A percentile compares a stretch with the other conserved stretches of the same genome.
Evolutionary conservation across 2,329 filamentous ascomycete genomes (phyloP).

Genomic region (Lecanoromycetidae sp.): DNA sequence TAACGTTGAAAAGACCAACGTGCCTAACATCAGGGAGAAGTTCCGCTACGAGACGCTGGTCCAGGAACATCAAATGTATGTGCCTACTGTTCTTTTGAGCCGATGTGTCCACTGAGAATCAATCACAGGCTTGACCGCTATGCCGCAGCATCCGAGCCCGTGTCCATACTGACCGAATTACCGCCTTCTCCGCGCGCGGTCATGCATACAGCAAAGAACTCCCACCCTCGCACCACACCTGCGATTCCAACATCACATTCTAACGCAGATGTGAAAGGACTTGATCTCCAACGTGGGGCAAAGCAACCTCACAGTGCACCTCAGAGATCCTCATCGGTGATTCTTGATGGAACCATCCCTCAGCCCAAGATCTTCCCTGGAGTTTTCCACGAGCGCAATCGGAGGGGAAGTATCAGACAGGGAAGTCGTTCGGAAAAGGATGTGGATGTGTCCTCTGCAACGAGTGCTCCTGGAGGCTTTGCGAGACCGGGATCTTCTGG

Average conservation of each 20-base stretch:
- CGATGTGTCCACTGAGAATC: neutral
- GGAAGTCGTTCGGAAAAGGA: constrained; percentile 18
- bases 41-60: constrained; percentile 78
- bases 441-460: neutral
- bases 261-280: neutral
- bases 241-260: constrained; percentile 20
- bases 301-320: too few relatives aligned
- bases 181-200: neutral
- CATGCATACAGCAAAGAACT: neutral
- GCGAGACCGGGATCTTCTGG: neutral
- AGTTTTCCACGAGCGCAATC: constrained; percentile 16
- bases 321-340: constrained; percentile 13
- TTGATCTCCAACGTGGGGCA: too few relatives aligned
- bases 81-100: neutral
- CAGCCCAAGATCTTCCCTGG: constrained; percentile 18
- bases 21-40: constrained; percentile 81
- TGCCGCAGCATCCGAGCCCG: constrained; percentile 10
- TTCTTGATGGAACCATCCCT: constrained; percentile 4
- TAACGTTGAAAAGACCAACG: constrained; percentile 88
- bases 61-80: constrained; percentile 65
- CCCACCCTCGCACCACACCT: neutral
- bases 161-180: neutral
- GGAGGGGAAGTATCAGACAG: constrained; percentile 15
- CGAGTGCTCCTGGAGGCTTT: neutral
- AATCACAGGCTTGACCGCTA: constrained; percentile 17